Evolutionary conservation across 345 rosid species (phyloP).

Genomic region (Rhizophora mangle): DNA sequence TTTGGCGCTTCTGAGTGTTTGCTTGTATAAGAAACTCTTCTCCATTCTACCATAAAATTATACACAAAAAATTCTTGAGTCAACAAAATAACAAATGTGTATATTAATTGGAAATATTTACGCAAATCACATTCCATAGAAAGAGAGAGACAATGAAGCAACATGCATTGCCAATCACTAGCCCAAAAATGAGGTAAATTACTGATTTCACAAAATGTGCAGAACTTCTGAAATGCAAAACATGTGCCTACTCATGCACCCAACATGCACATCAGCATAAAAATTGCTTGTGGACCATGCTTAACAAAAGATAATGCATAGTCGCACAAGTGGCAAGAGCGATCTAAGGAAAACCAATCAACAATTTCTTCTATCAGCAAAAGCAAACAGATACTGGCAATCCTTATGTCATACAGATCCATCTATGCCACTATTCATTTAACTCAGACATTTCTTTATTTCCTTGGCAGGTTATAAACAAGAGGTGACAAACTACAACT

Average conservation of each 20-base stretch:
- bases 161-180: not conserved
- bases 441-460: not conserved
- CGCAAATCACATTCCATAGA: not conserved
- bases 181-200: not conserved
- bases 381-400: not conserved
- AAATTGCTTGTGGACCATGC: not conserved
- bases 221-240: conserved; percentile 1
- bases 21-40: conserved; percentile 93
- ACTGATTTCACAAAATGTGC: not conserved
- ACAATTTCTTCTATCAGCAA: not conserved
- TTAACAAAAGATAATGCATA: not conserved
- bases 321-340: not conserved
- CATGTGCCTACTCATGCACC: not conserved
- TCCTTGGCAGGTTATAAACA: not conserved
- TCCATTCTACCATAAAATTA: conserved; percentile 49
- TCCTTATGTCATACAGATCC: not conserved
- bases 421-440: not conserved
- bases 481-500: too few relatives aligned
- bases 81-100: not conserved
- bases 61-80: conserved; percentile 14
- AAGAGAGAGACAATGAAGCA: not conserved
- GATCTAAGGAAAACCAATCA: not conserved
- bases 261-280: not conserved
- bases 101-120: not conserved
- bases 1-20: conserved; percentile 78